A percentile compares a stretch with the other conserved stretches of the same genome.
Conservation (phyloP, 306 rosid genomes). For the Quercus alba region DNA sequence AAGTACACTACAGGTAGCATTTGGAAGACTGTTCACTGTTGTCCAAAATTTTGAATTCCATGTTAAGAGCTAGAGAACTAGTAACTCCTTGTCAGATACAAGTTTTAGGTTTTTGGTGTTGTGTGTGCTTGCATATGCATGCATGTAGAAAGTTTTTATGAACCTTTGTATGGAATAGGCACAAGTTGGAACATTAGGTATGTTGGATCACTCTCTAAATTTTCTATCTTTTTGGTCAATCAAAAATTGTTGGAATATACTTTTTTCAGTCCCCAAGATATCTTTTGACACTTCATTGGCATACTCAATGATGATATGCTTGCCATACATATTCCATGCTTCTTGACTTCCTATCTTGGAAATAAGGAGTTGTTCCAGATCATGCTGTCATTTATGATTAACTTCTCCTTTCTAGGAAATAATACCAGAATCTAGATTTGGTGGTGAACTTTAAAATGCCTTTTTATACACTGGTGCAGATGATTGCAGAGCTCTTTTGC, state of each 20-base stretch:
- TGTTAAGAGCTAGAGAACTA: neutral
- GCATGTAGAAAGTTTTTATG: neutral
- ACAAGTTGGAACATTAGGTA: neutral
- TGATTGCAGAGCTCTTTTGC: neutral
- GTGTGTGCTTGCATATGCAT: neutral
- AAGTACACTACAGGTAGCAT: neutral
- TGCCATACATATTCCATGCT: neutral
- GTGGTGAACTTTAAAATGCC: no score
- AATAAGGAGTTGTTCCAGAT: neutral
- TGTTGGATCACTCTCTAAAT: neutral
- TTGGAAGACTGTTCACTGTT: neutral
- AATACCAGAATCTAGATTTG: neutral
- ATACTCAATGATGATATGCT: neutral
- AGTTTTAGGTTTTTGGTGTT: neutral
- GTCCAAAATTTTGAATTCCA: neutral
- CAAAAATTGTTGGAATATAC: no score
- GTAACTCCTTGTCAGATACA: neutral
- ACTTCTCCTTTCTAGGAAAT: no score
- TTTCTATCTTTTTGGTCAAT: no score
- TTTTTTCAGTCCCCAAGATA: no score
- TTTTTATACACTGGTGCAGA: neutral
- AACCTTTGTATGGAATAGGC: neutral
- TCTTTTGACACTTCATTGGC: neutral
- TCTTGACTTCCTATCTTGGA: neutral
- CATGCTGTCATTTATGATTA: no score